Evolutionary conservation across 148 eudicot species (phyloP), one percentile per base, ranked within the genome.

Genomic region (Drosera capensis): DNA sequence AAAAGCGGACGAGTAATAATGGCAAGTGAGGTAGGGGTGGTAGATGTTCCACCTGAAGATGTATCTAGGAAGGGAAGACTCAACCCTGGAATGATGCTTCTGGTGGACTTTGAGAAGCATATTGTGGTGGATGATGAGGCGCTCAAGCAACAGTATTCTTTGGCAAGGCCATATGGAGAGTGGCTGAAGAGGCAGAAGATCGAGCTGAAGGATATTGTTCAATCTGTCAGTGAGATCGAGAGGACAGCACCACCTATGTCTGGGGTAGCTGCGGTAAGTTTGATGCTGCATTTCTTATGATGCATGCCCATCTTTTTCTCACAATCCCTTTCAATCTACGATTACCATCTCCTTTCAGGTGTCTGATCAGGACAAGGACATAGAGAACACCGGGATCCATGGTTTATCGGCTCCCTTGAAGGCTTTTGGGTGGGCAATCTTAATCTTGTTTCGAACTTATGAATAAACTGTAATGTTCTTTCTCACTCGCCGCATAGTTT

Each of bases 1-100:
- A 87, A 90, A 63, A 90, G 94, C 58, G 94, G 95, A 20, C 69
- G 99, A 62, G 99, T 90, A 40, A 60, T 90, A 52, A 90, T 90
- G 99, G 99, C 99, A 14, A 90, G 99, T 68, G 99, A 90, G 68
- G 99, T 90, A 38, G 99, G 99, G 49, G 99, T 90, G n/a, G 99
- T 85, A 13, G 99, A 90, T 45, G 70, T 85, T 55, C 77, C 95
- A 52, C 84, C 99, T 12, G 88, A 85, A 57, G 99, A 90, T 57
- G 99, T 90, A 23, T 56, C 70, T 41, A 78, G 82, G 68, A 90
- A 90, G 66, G 99, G 99, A 42, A 80, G 99, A 62, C 78, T 90
- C 55, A 90, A 85, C 52, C 99, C 99, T 61, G 99, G 99, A 31
- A 84, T 90, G 99, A 90, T 90, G 99, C 99, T 90, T 72, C 71